Percentiles rank a stretch among this genome's conserved stretches.
These are phyloP conservation scores for Lagenidium giganteum DNA, from an alignment of 352 stramenopile genomes.

Conservation along the genomic window DNA sequence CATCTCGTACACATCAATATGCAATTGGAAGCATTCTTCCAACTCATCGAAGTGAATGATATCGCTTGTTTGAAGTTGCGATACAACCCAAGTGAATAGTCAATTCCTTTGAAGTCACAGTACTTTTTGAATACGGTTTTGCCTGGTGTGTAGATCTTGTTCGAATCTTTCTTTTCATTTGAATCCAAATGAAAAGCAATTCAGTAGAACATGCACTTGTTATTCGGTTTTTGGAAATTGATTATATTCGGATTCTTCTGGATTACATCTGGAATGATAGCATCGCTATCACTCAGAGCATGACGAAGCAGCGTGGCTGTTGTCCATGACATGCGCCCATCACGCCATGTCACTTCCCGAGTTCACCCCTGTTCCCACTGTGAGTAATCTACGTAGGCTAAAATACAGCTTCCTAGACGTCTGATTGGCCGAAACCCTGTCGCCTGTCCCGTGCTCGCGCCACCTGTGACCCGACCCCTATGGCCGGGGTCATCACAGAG, in stretches of 20 bases:
- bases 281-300: conserved; percentile 4
- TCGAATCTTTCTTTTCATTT: conserved; percentile 1
- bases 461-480: too few species aligned
- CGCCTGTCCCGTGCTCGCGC: too few species aligned
- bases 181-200: conserved; percentile 8
- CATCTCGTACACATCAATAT: conserved; percentile 7
- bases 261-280: conserved; percentile 4
- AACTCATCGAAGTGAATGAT: conserved; percentile 6
- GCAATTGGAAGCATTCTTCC: conserved; percentile 3
- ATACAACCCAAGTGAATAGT: not conserved
- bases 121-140: conserved; percentile 1
- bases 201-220: conserved; percentile 14
- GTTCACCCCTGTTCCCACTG: too few species aligned
- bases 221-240: conserved; percentile 4
- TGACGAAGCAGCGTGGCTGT: too few species aligned
- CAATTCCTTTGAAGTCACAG: not conserved
- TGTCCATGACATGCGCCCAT: too few species aligned
- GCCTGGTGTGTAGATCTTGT: not conserved
- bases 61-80: conserved; percentile 3
- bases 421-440: too few species aligned
- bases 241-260: conserved; percentile 3
- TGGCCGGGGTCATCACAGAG: too few species aligned
- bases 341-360: too few species aligned
- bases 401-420: too few species aligned
- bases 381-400: too few species aligned